Base-by-base conservation (phyloP, 805 yeast species). In the Candida suzukii region DNA sequence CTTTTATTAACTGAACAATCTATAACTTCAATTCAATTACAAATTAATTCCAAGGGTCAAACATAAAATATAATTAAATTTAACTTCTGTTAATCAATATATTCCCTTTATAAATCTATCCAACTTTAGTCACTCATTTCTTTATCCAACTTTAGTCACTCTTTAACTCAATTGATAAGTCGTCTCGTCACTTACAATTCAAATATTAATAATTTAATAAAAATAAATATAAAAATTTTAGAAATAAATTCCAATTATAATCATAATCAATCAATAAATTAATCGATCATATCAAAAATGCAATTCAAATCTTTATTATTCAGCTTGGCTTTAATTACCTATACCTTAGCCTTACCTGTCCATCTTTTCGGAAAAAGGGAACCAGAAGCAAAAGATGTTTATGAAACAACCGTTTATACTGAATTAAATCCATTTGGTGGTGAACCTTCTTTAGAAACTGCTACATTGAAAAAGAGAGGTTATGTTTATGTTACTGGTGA, bases 401-500 rank as follows among this genome's bases (percentile, higher is more conserved):
- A 18, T 24, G 19, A 25, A 22, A 36, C 38, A 10, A 26, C 32
- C 13, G 32, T 26, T 19, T 22, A 22, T 14, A 29, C 39, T 9
- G 32, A 20, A 28, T 8, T 37, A 11, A 22, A 37, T 16, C 20
- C 26, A 17, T 6, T n/a, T 21, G 26, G 30, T 14, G 39, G 28
- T 28, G 32, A 11, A 18, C 8, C 27, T 11, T 11, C 9, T 19
- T 10, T n/a, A 4, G 12, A 31, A 16, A 27, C 38, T 6, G 41
- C 38, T 10, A 18, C 32, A 13, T 21, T 43, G 20, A 22, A 54
- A 12, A 57, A 55, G 42, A 54, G 62, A 45, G 58, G 54, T 10
- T 44, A 54, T 25, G 58, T 47, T 4, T 49, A 50, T 27, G 56
- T 57, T 24, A 56, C 61, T 10, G 57, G 52, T 2, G 47, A 39